These are phyloP conservation scores for Dryadomyces quercus-mongolicae DNA, from an alignment of 2,329 filamentous ascomycete genomes.

Conservation along the genomic window DNA sequence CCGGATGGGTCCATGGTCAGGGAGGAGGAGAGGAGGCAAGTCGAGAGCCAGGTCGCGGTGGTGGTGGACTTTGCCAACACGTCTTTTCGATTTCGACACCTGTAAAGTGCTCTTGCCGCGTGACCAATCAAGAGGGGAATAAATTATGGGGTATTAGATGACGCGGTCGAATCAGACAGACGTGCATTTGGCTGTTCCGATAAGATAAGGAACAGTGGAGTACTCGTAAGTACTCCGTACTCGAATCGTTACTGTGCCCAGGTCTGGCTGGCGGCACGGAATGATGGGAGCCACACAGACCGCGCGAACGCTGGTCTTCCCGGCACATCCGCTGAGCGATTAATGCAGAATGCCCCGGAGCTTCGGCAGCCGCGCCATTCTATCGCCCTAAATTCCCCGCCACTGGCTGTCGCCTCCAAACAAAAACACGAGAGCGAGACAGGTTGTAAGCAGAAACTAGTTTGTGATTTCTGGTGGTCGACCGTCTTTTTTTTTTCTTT, in stretches of 20 bases:
- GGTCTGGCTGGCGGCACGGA: neutral
- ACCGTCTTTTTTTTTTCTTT: neutral
- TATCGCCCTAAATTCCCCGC: neutral
- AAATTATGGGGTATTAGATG: no score
- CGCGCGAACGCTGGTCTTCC: neutral
- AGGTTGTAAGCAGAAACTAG: no score
- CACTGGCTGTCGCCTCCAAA: neutral
- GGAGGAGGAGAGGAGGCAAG: neutral
- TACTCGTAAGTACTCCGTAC: no score
- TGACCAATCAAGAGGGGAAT: no score
- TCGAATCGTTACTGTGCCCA: no score
- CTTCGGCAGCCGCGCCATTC: neutral
- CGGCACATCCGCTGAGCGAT: constrained; percentile 1
- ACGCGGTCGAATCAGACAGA: no score
- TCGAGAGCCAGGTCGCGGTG: neutral
- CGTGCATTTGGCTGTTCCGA: no score
- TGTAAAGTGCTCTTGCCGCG: no score
- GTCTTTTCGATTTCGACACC: no score
- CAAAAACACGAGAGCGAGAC: constrained; percentile 2
- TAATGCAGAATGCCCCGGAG: constrained; percentile 1
- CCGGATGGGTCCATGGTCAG: constrained; percentile 18
- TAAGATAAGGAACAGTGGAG: no score
- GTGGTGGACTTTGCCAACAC: neutral
- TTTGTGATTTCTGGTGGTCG: neutral
- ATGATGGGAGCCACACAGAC: neutral